Base-by-base conservation (phyloP, 352 stramenopile genomes). In the Phytophthora palmivora region DNA sequence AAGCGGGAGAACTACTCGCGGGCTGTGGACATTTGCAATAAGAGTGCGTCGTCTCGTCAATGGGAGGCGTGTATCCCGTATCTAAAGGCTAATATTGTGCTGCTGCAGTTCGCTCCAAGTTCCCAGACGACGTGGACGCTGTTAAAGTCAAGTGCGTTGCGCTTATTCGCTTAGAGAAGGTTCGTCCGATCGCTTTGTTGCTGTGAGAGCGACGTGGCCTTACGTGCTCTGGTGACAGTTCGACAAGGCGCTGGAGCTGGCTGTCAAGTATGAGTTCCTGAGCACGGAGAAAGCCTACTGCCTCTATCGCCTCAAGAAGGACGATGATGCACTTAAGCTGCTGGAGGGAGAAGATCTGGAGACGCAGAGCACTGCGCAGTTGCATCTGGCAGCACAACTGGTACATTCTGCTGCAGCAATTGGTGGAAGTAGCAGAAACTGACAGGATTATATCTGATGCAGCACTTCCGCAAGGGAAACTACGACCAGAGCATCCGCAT, bases 21-120 rank as follows among this genome's bases (percentile, higher is more conserved):
- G 37, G 84, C 82, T 18, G 66, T 95, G 22, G 85, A 94, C 52
- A 89, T 92, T 47, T 92, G 85, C 78, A 95, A 95, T 72, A 94
- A 94, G 69, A 95, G 87, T 93, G 48, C 39, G 80, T 65, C 2
- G 9, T 1, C 6, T 37, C 10, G 0, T 38, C 2, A n/a, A 28
- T 15, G 43, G 14, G 9, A 10, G 10, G 14, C 5, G 32, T 32
- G 32, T 19, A 24, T n/a, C 32, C 21, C 10, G 30, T 58, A 34
- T 58, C 44, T 67, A 28, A 28, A 6, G 24, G n/a, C n/a, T n/a
- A n/a, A n/a, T n/a, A n/a, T n/a, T n/a, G n/a, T n/a, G n/a, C n/a
- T n/a, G n/a, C n/a, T 50, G 14, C 62, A 95, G 87, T 95, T 50
- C 84, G 83, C 21, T 79, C 79, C 55, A 89, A 87, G 56, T 74